These are phyloP conservation scores for Glycyrrhiza uralensis DNA, from an alignment of 306 rosid genomes.

Conservation along the genomic window DNA sequence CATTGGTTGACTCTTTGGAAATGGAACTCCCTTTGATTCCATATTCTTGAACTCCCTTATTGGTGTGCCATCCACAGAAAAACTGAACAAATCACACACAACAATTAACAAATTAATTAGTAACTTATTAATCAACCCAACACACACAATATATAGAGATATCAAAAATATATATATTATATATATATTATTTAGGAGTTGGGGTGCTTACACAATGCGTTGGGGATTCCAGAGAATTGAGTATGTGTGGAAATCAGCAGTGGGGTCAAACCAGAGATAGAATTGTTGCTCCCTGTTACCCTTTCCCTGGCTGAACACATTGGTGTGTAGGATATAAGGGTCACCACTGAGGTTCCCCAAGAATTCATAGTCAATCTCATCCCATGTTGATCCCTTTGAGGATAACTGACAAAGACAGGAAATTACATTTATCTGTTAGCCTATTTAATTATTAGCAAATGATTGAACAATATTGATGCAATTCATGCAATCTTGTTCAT, in stretches of 20 bases:
- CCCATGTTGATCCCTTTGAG: slow-evolving; percentile 59
- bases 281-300: slow-evolving; percentile 67
- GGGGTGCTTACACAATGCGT: slow-evolving; percentile 43
- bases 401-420: slow-evolving; percentile 32
- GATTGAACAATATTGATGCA: too few relatives aligned
- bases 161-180: neutral
- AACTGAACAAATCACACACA: slow-evolving; percentile 37
- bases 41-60: slow-evolving; percentile 71
- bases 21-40: slow-evolving; percentile 52
- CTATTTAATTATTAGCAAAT: too few relatives aligned
- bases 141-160: too few relatives aligned
- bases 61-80: slow-evolving; percentile 66
- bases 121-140: neutral
- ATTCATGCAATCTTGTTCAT: too few relatives aligned
- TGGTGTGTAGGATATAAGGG: slow-evolving; percentile 65
- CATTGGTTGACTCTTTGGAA: slow-evolving; percentile 67
- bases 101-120: neutral
- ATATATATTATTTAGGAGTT: neutral
- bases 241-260: slow-evolving; percentile 60
- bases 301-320: slow-evolving; percentile 60
- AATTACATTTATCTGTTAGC: neutral
- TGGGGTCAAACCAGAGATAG: slow-evolving; percentile 72
- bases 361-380: slow-evolving; percentile 70
- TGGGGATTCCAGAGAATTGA: slow-evolving; percentile 66
- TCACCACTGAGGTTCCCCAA: slow-evolving; percentile 68